Percentiles rank a stretch among this genome's conserved stretches.
These are phyloP conservation scores for Candida ovalis DNA, from an alignment of 805 yeast genomes.

Conservation along the genomic window DNA sequence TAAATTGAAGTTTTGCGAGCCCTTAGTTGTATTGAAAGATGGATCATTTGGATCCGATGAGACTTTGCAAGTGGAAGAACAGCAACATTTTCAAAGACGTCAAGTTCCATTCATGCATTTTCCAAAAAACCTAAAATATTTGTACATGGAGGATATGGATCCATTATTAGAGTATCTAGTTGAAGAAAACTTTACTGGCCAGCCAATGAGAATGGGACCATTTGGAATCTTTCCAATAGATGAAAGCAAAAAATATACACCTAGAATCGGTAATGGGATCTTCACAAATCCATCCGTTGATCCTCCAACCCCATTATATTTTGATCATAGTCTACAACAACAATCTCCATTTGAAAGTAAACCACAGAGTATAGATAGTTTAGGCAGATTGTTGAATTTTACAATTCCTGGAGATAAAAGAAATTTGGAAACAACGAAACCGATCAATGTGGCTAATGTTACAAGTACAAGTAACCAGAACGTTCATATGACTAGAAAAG, in stretches of 20 bases:
- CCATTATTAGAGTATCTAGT: constrained; percentile 28
- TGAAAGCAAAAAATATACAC: not conserved
- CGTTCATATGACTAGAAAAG: not conserved
- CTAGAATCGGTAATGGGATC: not conserved
- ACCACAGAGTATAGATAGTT: not conserved
- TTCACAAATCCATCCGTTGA: not conserved
- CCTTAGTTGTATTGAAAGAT: constrained; percentile 30
- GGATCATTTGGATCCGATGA: constrained; percentile 17
- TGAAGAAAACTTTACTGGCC: constrained; percentile 13
- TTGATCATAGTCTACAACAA: not conserved
- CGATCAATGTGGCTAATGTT: not conserved
- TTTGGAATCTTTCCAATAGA: constrained; percentile 21
- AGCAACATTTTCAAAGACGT: constrained; percentile 37
- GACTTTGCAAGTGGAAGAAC: constrained; percentile 6
- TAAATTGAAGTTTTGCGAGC: constrained; percentile 44
- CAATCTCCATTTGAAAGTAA: not conserved
- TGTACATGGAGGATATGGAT: constrained; percentile 38
- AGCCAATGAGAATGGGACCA: constrained; percentile 31
- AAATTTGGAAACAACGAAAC: not conserved
- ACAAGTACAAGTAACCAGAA: not conserved
- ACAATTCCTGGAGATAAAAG: not conserved
- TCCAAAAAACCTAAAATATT: constrained; percentile 33
- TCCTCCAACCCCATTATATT: not conserved
- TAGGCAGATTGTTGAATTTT: not conserved
- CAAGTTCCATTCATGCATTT: constrained; percentile 41